These are phyloP conservation scores for Pseudogymnoascus sp. DNA, from an alignment of 2,329 filamentous ascomycete genomes.

Conservation along the genomic window DNA sequence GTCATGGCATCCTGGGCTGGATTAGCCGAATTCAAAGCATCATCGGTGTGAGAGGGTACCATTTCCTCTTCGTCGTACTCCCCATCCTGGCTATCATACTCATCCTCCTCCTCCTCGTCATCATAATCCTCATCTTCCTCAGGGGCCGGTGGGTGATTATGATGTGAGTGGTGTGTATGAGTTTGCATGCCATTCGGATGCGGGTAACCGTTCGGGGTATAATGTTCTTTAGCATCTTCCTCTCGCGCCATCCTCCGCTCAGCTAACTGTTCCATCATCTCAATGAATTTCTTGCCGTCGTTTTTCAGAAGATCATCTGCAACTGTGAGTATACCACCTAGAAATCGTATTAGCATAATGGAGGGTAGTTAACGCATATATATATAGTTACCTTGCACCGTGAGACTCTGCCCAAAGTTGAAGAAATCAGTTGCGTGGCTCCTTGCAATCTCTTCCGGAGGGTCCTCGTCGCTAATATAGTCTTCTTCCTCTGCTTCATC, in stretches of 20 bases:
- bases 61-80: conserved; percentile 77
- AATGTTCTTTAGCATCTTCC: conserved; percentile 70
- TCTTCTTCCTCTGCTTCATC: conserved; percentile 55
- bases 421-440: conserved; percentile 79
- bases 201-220: conserved; percentile 52
- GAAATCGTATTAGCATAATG: conserved; percentile 28
- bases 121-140: conserved; percentile 72
- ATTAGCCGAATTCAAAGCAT: conserved; percentile 32
- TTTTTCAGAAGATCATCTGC: conserved; percentile 98
- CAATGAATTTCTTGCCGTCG: conserved; percentile 98
- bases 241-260: conserved; percentile 96
- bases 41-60: conserved; percentile 31
- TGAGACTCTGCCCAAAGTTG: conserved; percentile 94
- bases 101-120: conserved; percentile 59
- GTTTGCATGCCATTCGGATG: conserved; percentile 53
- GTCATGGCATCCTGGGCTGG: conserved; percentile 79
- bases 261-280: conserved; percentile 99
- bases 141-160: conserved; percentile 57
- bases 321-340: conserved; percentile 96
- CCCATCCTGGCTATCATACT: conserved; percentile 56
- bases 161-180: conserved; percentile 26
- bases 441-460: conserved; percentile 53
- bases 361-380: conserved; percentile 17
- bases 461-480: conserved; percentile 59
- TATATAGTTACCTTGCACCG: conserved; percentile 61